Base-by-base conservation (phyloP, 257 asterid species). In the Plectranthus barbatus region DNA sequence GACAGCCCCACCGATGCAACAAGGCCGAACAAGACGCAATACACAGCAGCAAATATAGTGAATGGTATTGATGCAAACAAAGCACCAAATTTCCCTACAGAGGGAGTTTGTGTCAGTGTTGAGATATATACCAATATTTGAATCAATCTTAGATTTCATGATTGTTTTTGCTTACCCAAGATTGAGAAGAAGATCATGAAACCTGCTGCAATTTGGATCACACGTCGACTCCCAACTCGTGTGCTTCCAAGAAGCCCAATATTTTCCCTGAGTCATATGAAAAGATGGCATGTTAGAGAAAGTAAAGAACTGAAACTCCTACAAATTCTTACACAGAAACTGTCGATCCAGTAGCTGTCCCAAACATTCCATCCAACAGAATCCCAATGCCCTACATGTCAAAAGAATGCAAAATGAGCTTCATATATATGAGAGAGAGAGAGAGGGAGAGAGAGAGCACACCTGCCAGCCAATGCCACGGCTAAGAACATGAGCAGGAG, bases 391-490 rank as follows among this genome's bases (percentile, higher is more conserved):
- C 99, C 96, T 90, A 71, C 1, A 47, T 54, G 3, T n/a, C 42
- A 10, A 3, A 9, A 18, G 24, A 10, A 2, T 3, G 5, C 3
- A 26, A 50, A 20, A 23, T 50, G 56, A 49, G 34, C n/a, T 52
- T 24, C 58, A 52, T 26, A 1, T 26, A 26, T 26, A n/a, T 5
- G 5, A 26, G 29, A 51, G 3, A 13, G n/a, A 3, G 1, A 23
- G 10, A 12, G 11, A 24, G 58, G 11, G 34, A 20, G 36, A 21
- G 18, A 44, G 45, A n/a, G 13, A 9, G 48, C 88, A 46, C 54
- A 90, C 97, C 96, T 92, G 97, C 99, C 97, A 89, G 41, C 98
- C 98, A 24, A 92, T 89, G 72, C 98, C 98, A 6, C 97, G 97
- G 83, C 98, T 92, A 60, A 92, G 95, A 69, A 92, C 97, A 60